Evolutionary conservation across 192 early-diverging fungal genomes (phyloP), one percentile per base, ranked within the genome.

Genomic region (Rhizophagus clarus): DNA sequence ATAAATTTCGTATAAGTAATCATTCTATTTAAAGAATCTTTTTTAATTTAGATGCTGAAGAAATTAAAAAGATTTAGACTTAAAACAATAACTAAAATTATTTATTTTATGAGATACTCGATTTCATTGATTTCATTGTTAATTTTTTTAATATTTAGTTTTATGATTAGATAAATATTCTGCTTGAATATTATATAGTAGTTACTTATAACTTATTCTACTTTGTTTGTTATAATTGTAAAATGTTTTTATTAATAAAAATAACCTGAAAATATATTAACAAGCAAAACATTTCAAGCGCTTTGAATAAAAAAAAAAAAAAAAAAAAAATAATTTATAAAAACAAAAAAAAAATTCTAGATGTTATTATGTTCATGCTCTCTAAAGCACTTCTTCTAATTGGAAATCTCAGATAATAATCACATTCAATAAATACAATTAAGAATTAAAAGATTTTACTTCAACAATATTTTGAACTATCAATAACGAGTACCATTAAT

Each of bases 31-130:
- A 45, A 45, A 12, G 2, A 11, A 45, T 64, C 26, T 64, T 15
- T 64, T 64, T 56, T 6, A 29, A 64, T 64, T 28, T 64, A 64
- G 63, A 64, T 64, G 63, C 28, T 29, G 63, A 64, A 64, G 63
- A 64, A 14, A 24, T 64, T 64, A 64, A 64, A 63, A 63, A 64
- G 63, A 64, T 64, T 29, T 29, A 14, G 24, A 64, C 11, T 24
- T 64, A 11, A 45, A 45, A 45, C 42, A 45, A 64, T 64, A 64
- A 64, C 8, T 28, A 26, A 14, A 4, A 64, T 64, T 12, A 26
- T 64, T 28, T 64, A 28, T 28, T 64, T 1, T 63, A 63, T 28
- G 15, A 26, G 5, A 63, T 63, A 7, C 11, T 14, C 12, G 10
- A 64, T 29, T 64, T 4, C 4, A 56, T 56, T 17, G 10, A 64